A percentile compares a stretch with the other conserved stretches of the same genome.
phyloP scores from a whole-genome alignment of 768 basidiomycete species.

The Botryobasidium botryosum region DNA sequence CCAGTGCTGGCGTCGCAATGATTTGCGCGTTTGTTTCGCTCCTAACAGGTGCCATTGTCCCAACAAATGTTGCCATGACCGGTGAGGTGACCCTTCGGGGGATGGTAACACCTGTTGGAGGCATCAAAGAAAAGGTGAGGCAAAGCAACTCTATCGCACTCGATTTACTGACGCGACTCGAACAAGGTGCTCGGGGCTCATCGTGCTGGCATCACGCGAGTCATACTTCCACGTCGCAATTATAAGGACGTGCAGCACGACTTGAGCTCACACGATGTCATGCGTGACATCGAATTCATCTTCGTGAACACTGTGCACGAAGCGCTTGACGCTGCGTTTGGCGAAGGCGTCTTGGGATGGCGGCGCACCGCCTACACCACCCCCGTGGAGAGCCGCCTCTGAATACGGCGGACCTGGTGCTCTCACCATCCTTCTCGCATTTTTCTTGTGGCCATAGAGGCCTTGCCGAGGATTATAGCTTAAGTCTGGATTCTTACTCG shows the following conservation, averaged over 20 bases:
- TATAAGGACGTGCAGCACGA: constrained; percentile 80
- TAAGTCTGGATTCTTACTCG: too few relatives aligned
- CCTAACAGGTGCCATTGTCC: constrained; percentile 56
- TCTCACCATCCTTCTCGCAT: too few relatives aligned
- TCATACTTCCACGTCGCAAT: constrained; percentile 74
- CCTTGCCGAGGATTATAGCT: too few relatives aligned
- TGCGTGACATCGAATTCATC: constrained; percentile 59
- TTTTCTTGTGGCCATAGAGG: too few relatives aligned
- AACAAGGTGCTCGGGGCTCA: constrained; percentile 64
- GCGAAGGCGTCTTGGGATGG: constrained; percentile 17
- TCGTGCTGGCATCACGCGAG: constrained; percentile 64
- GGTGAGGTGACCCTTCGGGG: constrained; percentile 86
- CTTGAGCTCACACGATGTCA: constrained; percentile 46
- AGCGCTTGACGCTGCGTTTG: constrained; percentile 71
- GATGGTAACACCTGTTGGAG: constrained; percentile 68
- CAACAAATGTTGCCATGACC: constrained; percentile 68
- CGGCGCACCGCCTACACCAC: background rate
- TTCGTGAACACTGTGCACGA: constrained; percentile 69
- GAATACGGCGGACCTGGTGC: too few relatives aligned
- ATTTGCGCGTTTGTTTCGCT: constrained; percentile 78
- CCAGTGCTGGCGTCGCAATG: constrained; percentile 33
- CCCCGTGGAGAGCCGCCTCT: constrained; percentile 6
- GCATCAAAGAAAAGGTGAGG: constrained; percentile 87
- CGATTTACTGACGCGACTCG: background rate
- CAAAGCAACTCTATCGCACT: background rate